Base-by-base conservation (phyloP, 2,329 filamentous ascomycete genomes). In the Penicillium sp. region DNA sequence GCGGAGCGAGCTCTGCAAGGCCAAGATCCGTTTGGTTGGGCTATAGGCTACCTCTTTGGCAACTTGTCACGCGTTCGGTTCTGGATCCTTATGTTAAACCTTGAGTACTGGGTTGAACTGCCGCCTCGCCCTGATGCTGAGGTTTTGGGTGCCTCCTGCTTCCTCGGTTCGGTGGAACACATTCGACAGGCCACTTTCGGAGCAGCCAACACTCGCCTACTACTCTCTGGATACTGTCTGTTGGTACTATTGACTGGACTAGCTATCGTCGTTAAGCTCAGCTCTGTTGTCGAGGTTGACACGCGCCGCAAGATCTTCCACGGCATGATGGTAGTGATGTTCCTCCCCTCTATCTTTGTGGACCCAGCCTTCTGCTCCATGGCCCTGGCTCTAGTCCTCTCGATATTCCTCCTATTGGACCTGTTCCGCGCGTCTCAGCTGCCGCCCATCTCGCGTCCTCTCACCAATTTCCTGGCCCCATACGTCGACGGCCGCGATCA, bases 251-350 rank as follows among this genome's bases (percentile, higher is more conserved):
- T 80, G 13, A 65, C 82, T 1, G 93, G 92, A 0, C 77, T 97
- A 30, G 72, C 83, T 9, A 77, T 88, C 3, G 88, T 96, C 7
- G 81, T 93, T 44, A 81, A 79, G 35, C 79, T 95, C 31, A 88
- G 86, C 34, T 76, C 83, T 3, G 76, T 88, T 41, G 91, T 88
- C 58, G 91, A 96, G 71, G 92, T 99, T 39, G 93, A 99, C 71
- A 99, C 93, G 1, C 82, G 93, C 41, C 84, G 93, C 42, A 99
- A 99, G 70, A 88, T 97, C 19, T 99, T 99, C 68, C 93, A 99
- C 69, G 95, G 95, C 59, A 95, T 92, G 80, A 97, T 97, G 87
- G 92, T 97, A 7, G 83, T 84, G 48, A 96, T 99, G 89, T 85
- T 99, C 48, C 78, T 97, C 2, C 91, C 93, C 0, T 83, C 88